Base-by-base conservation (phyloP, 2,329 filamentous ascomycete genomes). In the Ilyonectria destructans region DNA sequence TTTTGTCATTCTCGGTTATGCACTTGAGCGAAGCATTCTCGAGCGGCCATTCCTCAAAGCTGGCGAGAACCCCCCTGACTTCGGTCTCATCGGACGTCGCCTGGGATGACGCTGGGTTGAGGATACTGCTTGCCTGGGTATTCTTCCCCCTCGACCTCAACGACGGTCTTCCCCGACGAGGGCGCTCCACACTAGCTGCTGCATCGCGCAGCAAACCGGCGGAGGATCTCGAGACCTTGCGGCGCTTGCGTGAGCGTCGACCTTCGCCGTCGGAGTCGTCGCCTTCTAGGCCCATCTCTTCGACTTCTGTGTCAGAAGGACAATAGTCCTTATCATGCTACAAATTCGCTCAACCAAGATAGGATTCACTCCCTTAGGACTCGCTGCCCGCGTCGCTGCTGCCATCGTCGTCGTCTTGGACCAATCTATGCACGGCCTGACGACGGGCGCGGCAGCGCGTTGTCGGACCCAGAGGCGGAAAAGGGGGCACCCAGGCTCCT, bases 401-500 rank as follows among this genome's bases (percentile, higher is more conserved):
- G 9, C 5, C n/a, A 43, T 43, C 2, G n/a, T 43, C 9, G 9
- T 43, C 5, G 1, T 7, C 40, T 43, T 43, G 9, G 40, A 43
- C 40, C 6, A 43, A 43, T 43, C 40, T 43, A 43, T 43, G 19
- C 35, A 37, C 19, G 8, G 33, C 54, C 54, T 40, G n/a, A 26
- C 31, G n/a, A 55, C 19, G 31, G 54, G 35, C 35, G 19, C 19
- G 49, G 49, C 26, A 52, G 49, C 49, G 49, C 49, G 23, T 54
- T 31, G 31, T 29, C 26, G 26, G 29, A 54, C 49, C 29, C 15
- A 33, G 49, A 31, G 49, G 49, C 26, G 26, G 49, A 54, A 54
- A 54, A 54, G 49, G 49, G 49, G 21, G 31, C 49, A 54, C 43
- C 31, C 49, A 10, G 49, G 49, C 31, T 54, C 49, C 29, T 19